Evolutionary conservation across 2,329 filamentous ascomycete species (phyloP).

Genomic region (Rasamsonia emersonii): DNA sequence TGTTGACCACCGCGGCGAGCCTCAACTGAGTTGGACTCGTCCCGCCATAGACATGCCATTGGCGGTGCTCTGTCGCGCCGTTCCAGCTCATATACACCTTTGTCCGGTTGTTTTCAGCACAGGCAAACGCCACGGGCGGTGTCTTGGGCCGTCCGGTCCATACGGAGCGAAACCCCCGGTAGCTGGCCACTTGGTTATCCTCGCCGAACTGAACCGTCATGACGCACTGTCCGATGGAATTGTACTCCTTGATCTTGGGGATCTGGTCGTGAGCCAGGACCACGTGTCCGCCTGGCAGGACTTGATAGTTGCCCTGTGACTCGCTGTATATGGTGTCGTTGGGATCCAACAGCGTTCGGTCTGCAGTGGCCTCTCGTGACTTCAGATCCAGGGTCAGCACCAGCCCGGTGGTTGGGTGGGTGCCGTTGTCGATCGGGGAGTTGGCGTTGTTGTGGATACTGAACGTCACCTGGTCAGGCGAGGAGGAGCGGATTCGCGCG

Average conservation of each 20-base stretch:
- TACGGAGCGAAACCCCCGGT: constrained; percentile 1
- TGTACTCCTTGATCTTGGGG: constrained; percentile 9
- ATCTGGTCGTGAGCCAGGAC: constrained; percentile 7
- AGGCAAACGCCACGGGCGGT: neutral
- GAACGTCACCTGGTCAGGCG: constrained; percentile 1
- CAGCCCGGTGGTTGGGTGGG: constrained; percentile 5
- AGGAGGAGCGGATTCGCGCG: constrained; percentile 1
- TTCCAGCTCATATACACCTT: constrained; percentile 11
- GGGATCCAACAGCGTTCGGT: constrained; percentile 3
- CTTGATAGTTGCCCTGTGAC: constrained; percentile 9
- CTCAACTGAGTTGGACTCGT: too few relatives aligned
- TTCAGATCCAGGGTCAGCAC: constrained; percentile 7
- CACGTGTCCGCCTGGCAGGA: constrained; percentile 3
- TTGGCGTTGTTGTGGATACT: constrained; percentile 7
- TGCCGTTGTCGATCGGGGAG: constrained; percentile 1
- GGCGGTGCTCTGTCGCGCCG: constrained; percentile 7
- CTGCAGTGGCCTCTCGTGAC: constrained; percentile 4
- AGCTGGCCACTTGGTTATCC: neutral
- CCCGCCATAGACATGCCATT: constrained; percentile 8
- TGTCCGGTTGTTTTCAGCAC: neutral
- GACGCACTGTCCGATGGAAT: constrained; percentile 3
- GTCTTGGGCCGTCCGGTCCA: constrained; percentile 1
- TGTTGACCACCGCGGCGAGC: constrained; percentile 7
- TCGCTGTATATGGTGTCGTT: constrained; percentile 1
- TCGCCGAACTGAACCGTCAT: constrained; percentile 6